phyloP scores from a whole-genome alignment of 2,329 filamentous ascomycete species.

The Phialophora expanda region DNA sequence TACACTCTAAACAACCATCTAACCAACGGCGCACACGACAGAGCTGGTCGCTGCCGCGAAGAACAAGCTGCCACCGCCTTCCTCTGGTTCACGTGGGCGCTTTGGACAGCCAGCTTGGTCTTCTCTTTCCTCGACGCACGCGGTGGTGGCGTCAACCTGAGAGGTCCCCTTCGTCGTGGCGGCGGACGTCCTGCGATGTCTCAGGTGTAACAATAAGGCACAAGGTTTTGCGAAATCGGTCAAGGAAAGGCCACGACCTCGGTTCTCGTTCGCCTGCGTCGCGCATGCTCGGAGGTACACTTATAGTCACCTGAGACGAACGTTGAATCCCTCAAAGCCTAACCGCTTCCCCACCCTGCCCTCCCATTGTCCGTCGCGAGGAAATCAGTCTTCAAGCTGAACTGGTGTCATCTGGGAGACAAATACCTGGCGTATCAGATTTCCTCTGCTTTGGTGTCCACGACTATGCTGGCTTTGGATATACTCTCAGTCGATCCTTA shows the following conservation, averaged over 20 bases:
- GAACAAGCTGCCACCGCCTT: slow-evolving; percentile 58
- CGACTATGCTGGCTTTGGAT: not conserved
- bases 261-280: slow-evolving; percentile 29
- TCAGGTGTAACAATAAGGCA: slow-evolving; percentile 48
- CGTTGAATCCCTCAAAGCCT: slow-evolving; percentile 6
- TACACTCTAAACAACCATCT: slow-evolving; percentile 53
- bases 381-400: slow-evolving; percentile 13
- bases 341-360: not conserved
- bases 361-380: not conserved
- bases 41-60: slow-evolving; percentile 55
- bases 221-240: slow-evolving; percentile 23
- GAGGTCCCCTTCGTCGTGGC: slow-evolving; percentile 45
- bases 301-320: not conserved
- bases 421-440: slow-evolving; percentile 24
- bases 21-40: slow-evolving; percentile 50
- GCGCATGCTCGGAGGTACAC: slow-evolving; percentile 31
- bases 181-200: slow-evolving; percentile 49
- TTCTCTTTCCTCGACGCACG: slow-evolving; percentile 49
- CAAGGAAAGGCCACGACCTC: slow-evolving; percentile 14
- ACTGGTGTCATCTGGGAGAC: slow-evolving; percentile 22
- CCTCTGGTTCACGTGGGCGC: slow-evolving; percentile 57
- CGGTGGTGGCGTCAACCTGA: slow-evolving; percentile 44
- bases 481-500: slow-evolving; percentile 12
- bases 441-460: slow-evolving; percentile 6
- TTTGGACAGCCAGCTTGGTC: slow-evolving; percentile 50